A percentile compares a stretch with the other conserved stretches of the same genome.
These are phyloP conservation scores for Shiraia bambusicola DNA, from an alignment of 2,329 filamentous ascomycete species.

Conservation along the genomic window DNA sequence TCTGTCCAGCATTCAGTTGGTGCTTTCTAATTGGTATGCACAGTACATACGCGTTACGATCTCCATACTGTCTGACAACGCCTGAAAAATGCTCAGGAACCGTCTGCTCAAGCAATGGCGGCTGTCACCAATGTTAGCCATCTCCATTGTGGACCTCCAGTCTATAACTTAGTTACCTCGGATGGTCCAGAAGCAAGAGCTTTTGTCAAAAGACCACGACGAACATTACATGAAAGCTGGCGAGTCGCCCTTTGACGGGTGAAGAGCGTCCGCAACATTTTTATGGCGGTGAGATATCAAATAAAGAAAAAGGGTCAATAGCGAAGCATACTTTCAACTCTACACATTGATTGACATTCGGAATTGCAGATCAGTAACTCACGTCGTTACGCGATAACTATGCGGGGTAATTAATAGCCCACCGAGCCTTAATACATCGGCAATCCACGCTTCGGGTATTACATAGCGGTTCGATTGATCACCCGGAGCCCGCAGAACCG, in stretches of 20 bases:
- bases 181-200: conserved; percentile 36
- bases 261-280: conserved; percentile 33
- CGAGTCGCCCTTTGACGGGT: conserved; percentile 16
- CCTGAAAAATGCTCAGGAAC: conserved; percentile 71
- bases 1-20: conserved; percentile 34
- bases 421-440: no score
- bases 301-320: not conserved
- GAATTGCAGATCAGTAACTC: no score
- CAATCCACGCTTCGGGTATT: no score
- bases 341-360: no score
- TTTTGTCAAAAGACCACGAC: conserved; percentile 35
- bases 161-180: conserved; percentile 37
- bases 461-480: no score
- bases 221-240: conserved; percentile 6
- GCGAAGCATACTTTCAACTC: no score
- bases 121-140: conserved; percentile 48
- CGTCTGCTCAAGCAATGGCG: conserved; percentile 66
- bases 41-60: conserved; percentile 59
- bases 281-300: conserved; percentile 17
- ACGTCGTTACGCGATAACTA: no score
- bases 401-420: no score
- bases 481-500: no score
- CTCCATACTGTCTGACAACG: conserved; percentile 65
- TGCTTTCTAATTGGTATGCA: not conserved
- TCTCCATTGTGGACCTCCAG: conserved; percentile 3